Percentiles rank a stretch among this genome's conserved stretches.
phyloP scores from a whole-genome alignment of 2,329 filamentous ascomycete genomes.

The Fusarium decemcellulare region DNA sequence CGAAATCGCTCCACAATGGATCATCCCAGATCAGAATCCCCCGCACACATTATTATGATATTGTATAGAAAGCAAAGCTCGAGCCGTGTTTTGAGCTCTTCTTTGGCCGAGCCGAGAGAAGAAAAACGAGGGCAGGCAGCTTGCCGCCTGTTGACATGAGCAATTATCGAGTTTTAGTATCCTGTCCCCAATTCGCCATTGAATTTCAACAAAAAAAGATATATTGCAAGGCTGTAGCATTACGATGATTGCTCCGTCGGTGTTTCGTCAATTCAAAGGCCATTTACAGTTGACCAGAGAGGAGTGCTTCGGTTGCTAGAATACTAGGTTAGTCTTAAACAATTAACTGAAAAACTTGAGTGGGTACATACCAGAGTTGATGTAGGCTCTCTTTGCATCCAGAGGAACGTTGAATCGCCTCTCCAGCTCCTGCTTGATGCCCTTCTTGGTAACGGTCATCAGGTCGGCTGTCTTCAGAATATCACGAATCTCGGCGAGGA shows the following conservation, averaged over 20 bases:
- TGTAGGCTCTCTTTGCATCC: constrained; percentile 91
- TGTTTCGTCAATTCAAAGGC: constrained; percentile 24
- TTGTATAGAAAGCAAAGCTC: constrained; percentile 34
- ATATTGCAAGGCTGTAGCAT: constrained; percentile 38
- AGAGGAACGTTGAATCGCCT: constrained; percentile 88
- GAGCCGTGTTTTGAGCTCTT: constrained; percentile 12
- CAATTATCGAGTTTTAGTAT: constrained; percentile 43
- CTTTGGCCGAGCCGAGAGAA: constrained; percentile 20
- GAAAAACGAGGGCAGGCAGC: constrained; percentile 24
- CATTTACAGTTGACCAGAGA: constrained; percentile 80
- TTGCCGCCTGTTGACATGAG: constrained; percentile 21
- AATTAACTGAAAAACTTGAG: background rate
- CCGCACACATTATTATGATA: constrained; percentile 45
- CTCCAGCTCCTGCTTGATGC: constrained; percentile 94
- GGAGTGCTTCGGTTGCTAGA: constrained; percentile 81
- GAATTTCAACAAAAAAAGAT: constrained; percentile 31
- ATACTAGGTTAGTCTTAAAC: constrained; percentile 31
- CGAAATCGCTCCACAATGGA: constrained; percentile 30
- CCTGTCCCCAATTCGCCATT: constrained; percentile 42
- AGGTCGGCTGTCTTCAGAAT: constrained; percentile 92
- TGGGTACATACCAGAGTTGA: constrained; percentile 81
- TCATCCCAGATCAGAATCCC: constrained; percentile 31
- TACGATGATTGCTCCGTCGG: constrained; percentile 28
- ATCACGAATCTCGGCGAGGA: constrained; percentile 94
- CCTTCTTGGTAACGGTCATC: constrained; percentile 99